Conservation (phyloP, 2,329 filamentous ascomycete genomes). For the Fusarium fracticaudum region DNA sequence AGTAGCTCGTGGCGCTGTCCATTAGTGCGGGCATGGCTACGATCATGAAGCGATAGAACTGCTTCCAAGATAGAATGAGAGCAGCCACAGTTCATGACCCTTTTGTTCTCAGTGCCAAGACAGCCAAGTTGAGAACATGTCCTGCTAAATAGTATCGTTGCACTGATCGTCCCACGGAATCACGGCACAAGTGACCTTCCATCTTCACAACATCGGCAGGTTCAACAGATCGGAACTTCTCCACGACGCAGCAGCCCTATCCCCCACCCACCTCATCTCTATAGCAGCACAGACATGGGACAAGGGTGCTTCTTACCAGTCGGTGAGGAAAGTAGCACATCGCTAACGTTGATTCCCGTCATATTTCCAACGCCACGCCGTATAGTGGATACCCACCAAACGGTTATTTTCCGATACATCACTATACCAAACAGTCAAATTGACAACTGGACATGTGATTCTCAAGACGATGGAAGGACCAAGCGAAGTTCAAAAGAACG, state of each 20-base stretch:
- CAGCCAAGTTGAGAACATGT: rapidly evolving
- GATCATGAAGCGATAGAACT: not conserved
- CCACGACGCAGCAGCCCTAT: not conserved
- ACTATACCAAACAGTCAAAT: not conserved
- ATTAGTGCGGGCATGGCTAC: not conserved
- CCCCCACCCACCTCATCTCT: not conserved
- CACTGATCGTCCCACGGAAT: too few relatives aligned
- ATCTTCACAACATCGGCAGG: not conserved
- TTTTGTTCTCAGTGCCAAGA: rapidly evolving
- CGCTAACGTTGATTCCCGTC: not conserved
- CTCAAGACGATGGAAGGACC: too few relatives aligned
- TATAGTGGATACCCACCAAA: not conserved
- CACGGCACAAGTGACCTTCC: not conserved
- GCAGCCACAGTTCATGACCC: too few relatives aligned
- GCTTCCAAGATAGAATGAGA: too few relatives aligned
- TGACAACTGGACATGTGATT: not conserved
- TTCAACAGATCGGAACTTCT: not conserved
- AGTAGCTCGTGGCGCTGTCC: not conserved
- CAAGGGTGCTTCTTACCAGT: not conserved
- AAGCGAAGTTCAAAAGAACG: not conserved
- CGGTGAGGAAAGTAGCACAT: not conserved
- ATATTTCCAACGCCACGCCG: not conserved
- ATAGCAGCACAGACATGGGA: not conserved
- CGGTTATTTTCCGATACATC: not conserved
- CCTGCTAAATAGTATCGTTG: too few relatives aligned